Evolutionary conservation across 2,329 filamentous ascomycete species (phyloP).

Genomic region (Pyricularia grisea): DNA sequence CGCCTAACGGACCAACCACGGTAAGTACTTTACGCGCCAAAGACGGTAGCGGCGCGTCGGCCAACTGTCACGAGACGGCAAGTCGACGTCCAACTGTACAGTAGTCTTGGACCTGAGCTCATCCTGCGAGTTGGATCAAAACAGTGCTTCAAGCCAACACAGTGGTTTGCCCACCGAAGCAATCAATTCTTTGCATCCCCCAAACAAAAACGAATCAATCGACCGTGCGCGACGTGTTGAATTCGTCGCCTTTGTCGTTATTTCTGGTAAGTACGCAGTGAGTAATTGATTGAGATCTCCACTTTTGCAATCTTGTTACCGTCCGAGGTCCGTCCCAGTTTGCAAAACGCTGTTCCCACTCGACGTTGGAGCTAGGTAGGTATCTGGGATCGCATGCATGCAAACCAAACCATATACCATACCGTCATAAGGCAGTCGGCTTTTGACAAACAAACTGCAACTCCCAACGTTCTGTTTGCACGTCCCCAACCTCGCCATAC

Average conservation of each 20-base stretch:
- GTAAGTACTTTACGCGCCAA: background rate
- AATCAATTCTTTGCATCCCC: background rate
- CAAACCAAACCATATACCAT: background rate
- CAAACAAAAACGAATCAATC: background rate
- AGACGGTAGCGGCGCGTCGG: background rate
- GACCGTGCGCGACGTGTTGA: background rate
- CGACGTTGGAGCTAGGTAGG: background rate
- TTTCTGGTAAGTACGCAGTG: background rate
- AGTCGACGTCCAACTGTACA: background rate
- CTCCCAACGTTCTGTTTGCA: background rate
- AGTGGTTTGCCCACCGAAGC: background rate
- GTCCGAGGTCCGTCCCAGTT: background rate
- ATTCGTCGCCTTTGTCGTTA: background rate
- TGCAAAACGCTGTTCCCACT: background rate
- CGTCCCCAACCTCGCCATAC: background rate
- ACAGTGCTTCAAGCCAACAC: background rate
- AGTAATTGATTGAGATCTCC: background rate
- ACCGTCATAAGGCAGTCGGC: background rate
- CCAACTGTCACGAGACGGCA: background rate
- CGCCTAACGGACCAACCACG: background rate
- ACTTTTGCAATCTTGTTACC: background rate
- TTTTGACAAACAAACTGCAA: background rate
- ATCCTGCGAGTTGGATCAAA: background rate
- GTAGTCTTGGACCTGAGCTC: background rate
- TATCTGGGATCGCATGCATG: background rate